These are phyloP conservation scores for Penicillium waksmanii DNA, from an alignment of 495 filamentous ascomycete genomes.

Conservation along the genomic window DNA sequence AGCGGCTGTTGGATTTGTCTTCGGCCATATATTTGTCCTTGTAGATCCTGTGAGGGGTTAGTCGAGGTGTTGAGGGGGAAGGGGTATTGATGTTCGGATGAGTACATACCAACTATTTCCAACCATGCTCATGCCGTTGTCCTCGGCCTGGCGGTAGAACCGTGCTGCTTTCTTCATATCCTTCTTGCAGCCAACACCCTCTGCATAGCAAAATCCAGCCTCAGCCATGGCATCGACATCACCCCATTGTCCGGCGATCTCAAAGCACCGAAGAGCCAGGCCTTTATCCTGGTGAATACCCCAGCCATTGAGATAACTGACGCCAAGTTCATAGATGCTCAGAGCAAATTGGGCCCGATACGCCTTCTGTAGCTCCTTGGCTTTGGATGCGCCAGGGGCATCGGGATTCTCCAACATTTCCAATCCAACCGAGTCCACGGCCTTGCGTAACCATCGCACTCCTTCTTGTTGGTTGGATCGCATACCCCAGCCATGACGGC, in stretches of 20 bases:
- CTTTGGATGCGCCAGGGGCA: slow-evolving; percentile 60
- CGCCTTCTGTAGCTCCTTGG: slow-evolving; percentile 70
- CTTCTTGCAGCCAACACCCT: slow-evolving; percentile 89
- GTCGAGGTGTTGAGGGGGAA: not conserved
- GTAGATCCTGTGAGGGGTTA: slow-evolving; percentile 71
- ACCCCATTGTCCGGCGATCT: slow-evolving; percentile 97
- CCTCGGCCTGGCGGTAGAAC: slow-evolving; percentile 87
- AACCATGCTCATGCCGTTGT: slow-evolving; percentile 94
- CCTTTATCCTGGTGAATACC: slow-evolving; percentile 91
- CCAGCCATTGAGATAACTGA: slow-evolving; percentile 99
- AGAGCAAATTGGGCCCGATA: slow-evolving; percentile 90
- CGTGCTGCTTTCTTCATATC: slow-evolving; percentile 92
- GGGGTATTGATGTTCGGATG: not conserved
- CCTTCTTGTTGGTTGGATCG: slow-evolving; percentile 85
- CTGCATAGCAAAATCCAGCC: slow-evolving; percentile 84
- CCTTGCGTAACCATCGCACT: slow-evolving; percentile 86
- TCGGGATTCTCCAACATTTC: slow-evolving; percentile 84
- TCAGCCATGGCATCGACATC: slow-evolving; percentile 92
- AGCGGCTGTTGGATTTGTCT: slow-evolving; percentile 44
- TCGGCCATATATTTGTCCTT: slow-evolving; percentile 91
- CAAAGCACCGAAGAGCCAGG: slow-evolving; percentile 88
- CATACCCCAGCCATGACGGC: slow-evolving; percentile 99
- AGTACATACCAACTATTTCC: slow-evolving; percentile 90
- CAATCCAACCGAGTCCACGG: slow-evolving; percentile 79
- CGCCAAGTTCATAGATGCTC: slow-evolving; percentile 92